These are phyloP conservation scores for Rhizophora mangle DNA, from an alignment of 345 rosid species.

Conservation along the genomic window DNA sequence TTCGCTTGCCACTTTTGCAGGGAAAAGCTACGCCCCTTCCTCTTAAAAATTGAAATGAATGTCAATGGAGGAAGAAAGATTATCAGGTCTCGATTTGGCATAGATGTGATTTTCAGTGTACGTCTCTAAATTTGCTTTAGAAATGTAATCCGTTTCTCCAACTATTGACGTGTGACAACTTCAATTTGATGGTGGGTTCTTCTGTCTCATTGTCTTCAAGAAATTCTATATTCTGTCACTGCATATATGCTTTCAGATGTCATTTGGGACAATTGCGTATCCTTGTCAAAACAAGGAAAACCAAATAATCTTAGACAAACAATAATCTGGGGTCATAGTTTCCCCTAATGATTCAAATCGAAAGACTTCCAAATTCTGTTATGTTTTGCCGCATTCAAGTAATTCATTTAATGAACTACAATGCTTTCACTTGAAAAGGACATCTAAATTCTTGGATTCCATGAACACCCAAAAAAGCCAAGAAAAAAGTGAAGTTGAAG, in stretches of 20 bases:
- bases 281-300: not conserved
- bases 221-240: not conserved
- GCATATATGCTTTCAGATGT: not conserved
- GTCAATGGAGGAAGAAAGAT: not conserved
- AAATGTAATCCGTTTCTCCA: not conserved
- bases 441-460: not conserved
- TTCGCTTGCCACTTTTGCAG: not conserved
- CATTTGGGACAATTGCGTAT: not conserved
- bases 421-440: not conserved
- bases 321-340: not conserved
- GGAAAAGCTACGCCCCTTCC: not conserved
- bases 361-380: no score
- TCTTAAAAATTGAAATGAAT: no score
- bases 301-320: not conserved
- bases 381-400: not conserved
- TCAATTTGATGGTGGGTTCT: not conserved
- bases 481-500: constrained; percentile 7
- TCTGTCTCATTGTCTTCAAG: not conserved
- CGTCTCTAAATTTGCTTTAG: not conserved
- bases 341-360: no score
- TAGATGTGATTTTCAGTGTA: not conserved
- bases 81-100: not conserved
- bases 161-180: not conserved
- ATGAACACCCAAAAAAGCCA: not conserved
- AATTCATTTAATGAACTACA: constrained; percentile 1